Evolutionary conservation across 169 alveolate genomes (phyloP).

Genomic region (Eimeria praecox): DNA sequence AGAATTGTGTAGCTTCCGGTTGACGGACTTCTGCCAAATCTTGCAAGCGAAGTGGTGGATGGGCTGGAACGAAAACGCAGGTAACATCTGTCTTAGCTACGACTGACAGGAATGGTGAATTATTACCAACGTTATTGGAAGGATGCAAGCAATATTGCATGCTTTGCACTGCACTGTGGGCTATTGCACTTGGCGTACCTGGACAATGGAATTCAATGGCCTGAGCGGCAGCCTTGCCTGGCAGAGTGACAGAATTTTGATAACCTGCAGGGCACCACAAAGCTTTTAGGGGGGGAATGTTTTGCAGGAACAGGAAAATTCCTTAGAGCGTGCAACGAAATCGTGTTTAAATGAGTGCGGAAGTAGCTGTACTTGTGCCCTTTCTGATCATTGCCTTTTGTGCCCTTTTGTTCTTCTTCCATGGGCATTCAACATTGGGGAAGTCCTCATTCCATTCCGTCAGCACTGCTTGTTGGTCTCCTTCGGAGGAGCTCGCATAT

Average conservation of each 20-base stretch:
- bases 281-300: too few species aligned
- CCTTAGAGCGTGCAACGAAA: background rate
- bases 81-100: background rate
- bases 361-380: slow-evolving; percentile 41
- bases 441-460: slow-evolving; percentile 46
- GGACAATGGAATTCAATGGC: slow-evolving; percentile 62
- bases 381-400: slow-evolving; percentile 34
- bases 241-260: background rate
- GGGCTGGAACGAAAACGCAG: slow-evolving; percentile 46
- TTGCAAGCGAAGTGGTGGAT: slow-evolving; percentile 31
- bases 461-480: slow-evolving; percentile 21
- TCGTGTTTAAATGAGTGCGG: background rate
- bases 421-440: slow-evolving; percentile 3
- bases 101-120: background rate
- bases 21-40: slow-evolving; percentile 8
- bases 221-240: slow-evolving; percentile 3
- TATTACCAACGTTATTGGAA: background rate
- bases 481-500: slow-evolving; percentile 15
- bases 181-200: slow-evolving; percentile 1
- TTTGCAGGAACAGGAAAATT: background rate
- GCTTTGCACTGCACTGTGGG: background rate
- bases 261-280: slow-evolving; percentile 51
- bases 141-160: background rate
- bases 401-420: slow-evolving; percentile 52
- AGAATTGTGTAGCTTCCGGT: slow-evolving; percentile 30